A percentile compares a stretch with the other conserved stretches of the same genome.
phyloP scores from a whole-genome alignment of 2,329 filamentous ascomycete species.

The Beauveria bassiana region DNA sequence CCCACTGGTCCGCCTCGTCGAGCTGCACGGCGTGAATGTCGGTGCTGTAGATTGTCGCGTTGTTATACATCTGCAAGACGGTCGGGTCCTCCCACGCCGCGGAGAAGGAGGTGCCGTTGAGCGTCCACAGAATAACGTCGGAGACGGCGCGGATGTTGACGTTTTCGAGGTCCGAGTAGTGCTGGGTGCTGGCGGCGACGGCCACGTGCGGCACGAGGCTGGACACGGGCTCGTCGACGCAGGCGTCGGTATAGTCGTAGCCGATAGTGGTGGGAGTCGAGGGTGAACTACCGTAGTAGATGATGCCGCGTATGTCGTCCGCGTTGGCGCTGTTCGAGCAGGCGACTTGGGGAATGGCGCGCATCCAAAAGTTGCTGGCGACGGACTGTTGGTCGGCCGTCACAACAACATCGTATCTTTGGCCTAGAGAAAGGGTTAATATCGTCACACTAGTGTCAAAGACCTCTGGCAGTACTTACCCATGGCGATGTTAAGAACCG shows the following conservation, averaged over 20 bases:
- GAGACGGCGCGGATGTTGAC: neutral
- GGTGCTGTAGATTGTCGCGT: neutral
- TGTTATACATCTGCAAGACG: neutral
- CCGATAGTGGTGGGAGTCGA: neutral
- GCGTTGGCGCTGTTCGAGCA: constrained; percentile 33
- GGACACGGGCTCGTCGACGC: neutral
- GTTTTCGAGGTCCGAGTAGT: neutral
- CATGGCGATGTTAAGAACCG: constrained; percentile 41
- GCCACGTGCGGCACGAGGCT: neutral
- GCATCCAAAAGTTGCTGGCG: constrained; percentile 37
- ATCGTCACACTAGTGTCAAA: neutral
- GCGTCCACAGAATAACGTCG: neutral
- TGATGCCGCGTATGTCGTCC: constrained; percentile 28
- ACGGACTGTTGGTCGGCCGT: neutral
- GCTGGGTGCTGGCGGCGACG: neutral
- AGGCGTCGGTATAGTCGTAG: neutral
- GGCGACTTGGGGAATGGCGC: constrained; percentile 33
- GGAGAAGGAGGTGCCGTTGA: neutral
- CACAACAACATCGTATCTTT: neutral
- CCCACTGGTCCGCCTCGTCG: constrained; percentile 13
- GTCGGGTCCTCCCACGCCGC: neutral
- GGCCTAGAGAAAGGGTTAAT: neutral
- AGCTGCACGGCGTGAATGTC: neutral
- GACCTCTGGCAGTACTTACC: constrained; percentile 22
- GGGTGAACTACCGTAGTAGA: neutral